Percentiles rank a stretch among this genome's conserved stretches.
Evolutionary conservation across 208 protist species (phyloP).

Genomic region (Wallacemonas sp.): DNA sequence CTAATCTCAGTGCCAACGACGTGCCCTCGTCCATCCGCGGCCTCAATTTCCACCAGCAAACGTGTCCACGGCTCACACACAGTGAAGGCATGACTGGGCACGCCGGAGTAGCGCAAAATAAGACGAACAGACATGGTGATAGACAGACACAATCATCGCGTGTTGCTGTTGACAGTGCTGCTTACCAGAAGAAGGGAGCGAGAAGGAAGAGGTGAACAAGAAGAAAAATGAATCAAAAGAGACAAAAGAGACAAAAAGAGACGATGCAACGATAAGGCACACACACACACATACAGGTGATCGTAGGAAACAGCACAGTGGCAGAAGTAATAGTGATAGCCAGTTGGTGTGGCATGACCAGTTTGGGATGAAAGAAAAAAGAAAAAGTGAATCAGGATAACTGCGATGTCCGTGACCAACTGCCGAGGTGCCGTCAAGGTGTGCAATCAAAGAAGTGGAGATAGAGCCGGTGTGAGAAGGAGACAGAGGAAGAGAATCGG

Average conservation of each 20-base stretch:
- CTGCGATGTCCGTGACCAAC: no score
- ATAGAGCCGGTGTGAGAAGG: no score
- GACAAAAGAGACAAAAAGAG: not conserved
- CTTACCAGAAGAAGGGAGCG: not conserved
- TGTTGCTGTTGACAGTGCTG: not conserved
- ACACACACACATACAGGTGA: not conserved
- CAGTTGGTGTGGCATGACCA: no score
- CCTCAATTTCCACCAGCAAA: not conserved
- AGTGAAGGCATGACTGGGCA: conserved; percentile 4
- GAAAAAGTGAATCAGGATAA: no score
- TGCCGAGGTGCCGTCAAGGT: no score
- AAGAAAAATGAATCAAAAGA: not conserved
- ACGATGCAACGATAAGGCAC: not conserved
- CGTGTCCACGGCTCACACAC: not conserved
- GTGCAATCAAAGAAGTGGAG: no score
- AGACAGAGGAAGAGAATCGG: no score
- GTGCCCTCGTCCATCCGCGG: not conserved
- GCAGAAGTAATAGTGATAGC: no score
- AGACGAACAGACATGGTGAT: not conserved
- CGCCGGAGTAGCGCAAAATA: not conserved
- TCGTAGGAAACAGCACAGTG: not conserved
- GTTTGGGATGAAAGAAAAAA: no score
- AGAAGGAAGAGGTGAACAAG: not conserved
- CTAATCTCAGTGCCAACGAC: not conserved
- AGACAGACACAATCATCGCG: not conserved